A percentile compares a stretch with the other conserved stretches of the same genome.
Conservation (phyloP, 192 early-diverging fungal species). For the Spizellomyces sp. region DNA sequence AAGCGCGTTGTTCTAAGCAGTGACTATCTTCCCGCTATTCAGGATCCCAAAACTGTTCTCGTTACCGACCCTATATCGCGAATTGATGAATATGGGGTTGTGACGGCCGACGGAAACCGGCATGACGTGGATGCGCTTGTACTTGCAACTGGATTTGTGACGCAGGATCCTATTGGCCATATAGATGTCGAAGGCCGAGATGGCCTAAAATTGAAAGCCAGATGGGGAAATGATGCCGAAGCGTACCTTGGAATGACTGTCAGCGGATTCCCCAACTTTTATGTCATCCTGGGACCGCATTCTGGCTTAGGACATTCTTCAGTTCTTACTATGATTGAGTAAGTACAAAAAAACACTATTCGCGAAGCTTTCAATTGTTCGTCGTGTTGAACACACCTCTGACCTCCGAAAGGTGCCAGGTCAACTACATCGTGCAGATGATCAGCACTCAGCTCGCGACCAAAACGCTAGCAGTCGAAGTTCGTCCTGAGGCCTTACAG, state of each 20-base stretch:
- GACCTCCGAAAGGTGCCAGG: constrained; percentile 24
- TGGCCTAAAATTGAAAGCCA: neutral
- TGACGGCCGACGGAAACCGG: constrained; percentile 32
- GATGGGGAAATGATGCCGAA: constrained; percentile 32
- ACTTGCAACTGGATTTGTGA: constrained; percentile 57
- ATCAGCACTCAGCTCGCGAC: constrained; percentile 47
- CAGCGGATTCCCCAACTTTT: constrained; percentile 57
- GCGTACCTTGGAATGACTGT: constrained; percentile 49
- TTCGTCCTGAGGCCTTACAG: constrained; percentile 23
- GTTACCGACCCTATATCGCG: constrained; percentile 28
- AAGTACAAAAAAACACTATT: too few species aligned
- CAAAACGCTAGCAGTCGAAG: constrained; percentile 23
- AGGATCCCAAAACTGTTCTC: constrained; percentile 33
- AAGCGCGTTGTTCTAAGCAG: constrained; percentile 38
- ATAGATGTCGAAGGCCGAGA: constrained; percentile 40
- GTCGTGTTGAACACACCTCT: too few species aligned
- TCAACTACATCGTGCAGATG: constrained; percentile 46
- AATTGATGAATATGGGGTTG: constrained; percentile 38
- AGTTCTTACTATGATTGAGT: constrained; percentile 56
- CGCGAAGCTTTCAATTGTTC: too few species aligned
- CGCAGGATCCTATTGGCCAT: constrained; percentile 33
- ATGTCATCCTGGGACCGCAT: constrained; percentile 56
- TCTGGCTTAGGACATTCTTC: constrained; percentile 56
- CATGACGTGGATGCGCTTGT: constrained; percentile 54
- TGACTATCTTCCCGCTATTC: constrained; percentile 41